A percentile compares a stretch with the other conserved stretches of the same genome.
phyloP scores from a whole-genome alignment of 2,329 filamentous ascomycete genomes.

The Capronia americana region DNA sequence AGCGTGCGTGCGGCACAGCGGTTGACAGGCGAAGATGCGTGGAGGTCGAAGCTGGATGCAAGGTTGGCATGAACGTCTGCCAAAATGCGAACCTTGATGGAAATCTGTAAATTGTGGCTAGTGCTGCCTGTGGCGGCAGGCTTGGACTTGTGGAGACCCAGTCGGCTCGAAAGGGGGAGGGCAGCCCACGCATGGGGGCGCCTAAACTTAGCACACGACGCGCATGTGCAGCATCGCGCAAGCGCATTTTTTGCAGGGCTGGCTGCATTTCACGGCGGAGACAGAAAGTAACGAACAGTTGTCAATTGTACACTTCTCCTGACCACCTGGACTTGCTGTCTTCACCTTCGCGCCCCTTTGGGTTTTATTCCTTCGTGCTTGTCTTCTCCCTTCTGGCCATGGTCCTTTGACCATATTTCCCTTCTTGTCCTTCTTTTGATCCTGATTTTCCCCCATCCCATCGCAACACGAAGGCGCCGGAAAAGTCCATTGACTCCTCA shows the following conservation, averaged over 20 bases:
- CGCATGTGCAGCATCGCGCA: constrained; percentile 10
- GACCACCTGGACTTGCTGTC: constrained; percentile 36
- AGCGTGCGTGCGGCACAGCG: neutral
- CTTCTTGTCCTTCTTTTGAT: constrained; percentile 46
- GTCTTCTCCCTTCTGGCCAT: constrained; percentile 26
- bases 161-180: neutral
- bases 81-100: constrained; percentile 15
- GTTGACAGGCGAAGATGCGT: neutral
- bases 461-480: constrained; percentile 3
- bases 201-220: constrained; percentile 10
- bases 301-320: constrained; percentile 32
- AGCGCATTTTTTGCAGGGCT: neutral
- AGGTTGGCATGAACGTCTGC: neutral
- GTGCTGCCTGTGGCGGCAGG: constrained; percentile 15
- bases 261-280: constrained; percentile 39
- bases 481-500: constrained; percentile 6
- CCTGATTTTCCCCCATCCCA: constrained; percentile 21
- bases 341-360: constrained; percentile 35
- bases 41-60: neutral
- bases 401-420: constrained; percentile 42
- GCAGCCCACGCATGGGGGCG: neutral
- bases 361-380: constrained; percentile 30
- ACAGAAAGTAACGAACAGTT: constrained; percentile 30
- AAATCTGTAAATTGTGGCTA: constrained; percentile 23
- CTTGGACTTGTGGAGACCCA: neutral